These are phyloP conservation scores for Penicillium antarcticum DNA, from an alignment of 495 filamentous ascomycete species.

Conservation along the genomic window DNA sequence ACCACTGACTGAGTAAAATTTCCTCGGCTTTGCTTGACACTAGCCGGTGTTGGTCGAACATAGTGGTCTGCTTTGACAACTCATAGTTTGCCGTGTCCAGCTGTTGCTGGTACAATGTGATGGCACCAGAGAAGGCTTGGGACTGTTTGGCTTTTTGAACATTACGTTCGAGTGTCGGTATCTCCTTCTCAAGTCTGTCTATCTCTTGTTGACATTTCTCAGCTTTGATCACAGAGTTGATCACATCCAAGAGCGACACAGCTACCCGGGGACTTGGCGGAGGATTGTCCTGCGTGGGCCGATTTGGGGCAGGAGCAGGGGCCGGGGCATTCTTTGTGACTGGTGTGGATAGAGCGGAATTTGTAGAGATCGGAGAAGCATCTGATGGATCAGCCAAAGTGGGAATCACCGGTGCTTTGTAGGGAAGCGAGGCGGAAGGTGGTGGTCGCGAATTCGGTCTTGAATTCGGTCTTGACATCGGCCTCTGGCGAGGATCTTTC, in stretches of 20 bases:
- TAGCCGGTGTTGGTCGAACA: background rate
- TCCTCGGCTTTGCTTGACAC: background rate
- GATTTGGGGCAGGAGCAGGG: too few relatives aligned
- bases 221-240: conserved; percentile 14
- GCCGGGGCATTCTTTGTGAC: background rate
- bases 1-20: background rate
- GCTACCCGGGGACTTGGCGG: background rate
- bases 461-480: too few relatives aligned
- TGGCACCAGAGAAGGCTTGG: conserved; percentile 18
- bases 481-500: conserved; percentile 1
- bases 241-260: conserved; percentile 12
- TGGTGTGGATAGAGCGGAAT: too few relatives aligned
- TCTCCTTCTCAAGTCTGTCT: conserved; percentile 20
- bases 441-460: too few relatives aligned
- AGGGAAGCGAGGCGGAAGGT: too few relatives aligned
- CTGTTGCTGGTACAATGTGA: conserved; percentile 6
- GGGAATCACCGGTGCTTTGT: too few relatives aligned
- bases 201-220: conserved; percentile 14
- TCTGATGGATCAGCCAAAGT: too few relatives aligned
- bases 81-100: background rate
- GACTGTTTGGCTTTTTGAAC: conserved; percentile 19
- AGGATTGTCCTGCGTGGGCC: background rate
- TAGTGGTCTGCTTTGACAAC: background rate
- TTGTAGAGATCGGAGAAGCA: background rate
- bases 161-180: conserved; percentile 9